Evolutionary conservation across 495 filamentous ascomycete species (phyloP).

Genomic region (Xylaria flabelliformis): DNA sequence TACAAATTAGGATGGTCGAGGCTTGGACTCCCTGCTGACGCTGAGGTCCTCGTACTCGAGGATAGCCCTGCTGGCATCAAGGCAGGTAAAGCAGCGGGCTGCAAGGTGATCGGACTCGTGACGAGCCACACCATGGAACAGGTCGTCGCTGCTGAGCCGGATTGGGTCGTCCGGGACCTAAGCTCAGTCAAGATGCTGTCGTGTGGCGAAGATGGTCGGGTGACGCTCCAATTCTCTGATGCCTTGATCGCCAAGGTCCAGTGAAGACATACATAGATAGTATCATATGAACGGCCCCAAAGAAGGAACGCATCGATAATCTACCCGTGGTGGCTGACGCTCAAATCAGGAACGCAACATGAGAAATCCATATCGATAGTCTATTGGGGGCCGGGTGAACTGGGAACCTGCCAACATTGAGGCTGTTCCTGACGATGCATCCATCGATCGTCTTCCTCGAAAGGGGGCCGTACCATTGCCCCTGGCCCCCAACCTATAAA

Average conservation of each 20-base stretch:
- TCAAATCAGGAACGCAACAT: conserved; percentile 6
- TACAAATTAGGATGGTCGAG: conserved; percentile 74
- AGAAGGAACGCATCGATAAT: conserved; percentile 25
- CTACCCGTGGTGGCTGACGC: conserved; percentile 11
- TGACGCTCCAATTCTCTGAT: conserved; percentile 59
- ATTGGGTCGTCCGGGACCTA: conserved; percentile 88
- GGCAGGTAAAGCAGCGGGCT: conserved; percentile 88
- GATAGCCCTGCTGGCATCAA: conserved; percentile 91
- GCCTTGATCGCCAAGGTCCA: conserved; percentile 33
- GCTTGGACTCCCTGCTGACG: conserved; percentile 57
- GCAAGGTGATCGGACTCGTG: conserved; percentile 83
- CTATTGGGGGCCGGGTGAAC: background rate
- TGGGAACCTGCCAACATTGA: background rate
- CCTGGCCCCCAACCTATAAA: conserved; percentile 22
- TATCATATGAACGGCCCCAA: background rate
- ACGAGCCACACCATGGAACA: conserved; percentile 82
- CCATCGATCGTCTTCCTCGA: conserved; percentile 1
- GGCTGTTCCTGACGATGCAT: background rate
- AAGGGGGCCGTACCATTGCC: conserved; percentile 1
- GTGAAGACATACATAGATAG: background rate
- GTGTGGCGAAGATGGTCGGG: conserved; percentile 48
- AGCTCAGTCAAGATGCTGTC: conserved; percentile 67
- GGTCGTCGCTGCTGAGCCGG: conserved; percentile 74
- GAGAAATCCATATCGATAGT: conserved; percentile 2
- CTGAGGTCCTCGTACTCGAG: conserved; percentile 79